phyloP scores from a whole-genome alignment of 352 stramenopile genomes.

The Globisporangium perplexum region DNA sequence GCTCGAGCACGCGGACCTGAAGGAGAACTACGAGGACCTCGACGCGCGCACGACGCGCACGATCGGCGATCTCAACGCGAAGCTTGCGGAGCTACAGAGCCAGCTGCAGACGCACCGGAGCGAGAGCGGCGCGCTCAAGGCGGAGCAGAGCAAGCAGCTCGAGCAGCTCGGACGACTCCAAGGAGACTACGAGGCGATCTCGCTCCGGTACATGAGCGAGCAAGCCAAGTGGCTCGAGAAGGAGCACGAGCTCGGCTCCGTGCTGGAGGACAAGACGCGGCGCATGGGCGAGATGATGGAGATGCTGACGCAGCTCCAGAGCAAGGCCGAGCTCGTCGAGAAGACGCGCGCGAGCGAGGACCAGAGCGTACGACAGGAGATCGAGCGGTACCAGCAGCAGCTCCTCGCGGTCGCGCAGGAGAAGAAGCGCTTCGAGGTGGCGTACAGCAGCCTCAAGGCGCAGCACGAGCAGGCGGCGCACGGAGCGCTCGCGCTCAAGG shows the following conservation, averaged over 20 bases:
- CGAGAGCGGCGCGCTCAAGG: conserved; percentile 13
- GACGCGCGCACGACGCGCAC: conserved; percentile 27
- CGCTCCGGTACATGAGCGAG: conserved; percentile 18
- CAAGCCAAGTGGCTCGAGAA: conserved; percentile 25
- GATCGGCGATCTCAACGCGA: conserved; percentile 28
- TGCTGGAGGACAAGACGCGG: conserved; percentile 42
- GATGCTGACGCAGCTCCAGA: conserved; percentile 49
- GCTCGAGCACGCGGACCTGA: conserved; percentile 44
- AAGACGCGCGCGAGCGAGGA: conserved; percentile 35
- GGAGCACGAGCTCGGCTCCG: conserved; percentile 19
- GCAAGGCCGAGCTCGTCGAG: conserved; percentile 43
- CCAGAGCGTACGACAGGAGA: conserved; percentile 27
- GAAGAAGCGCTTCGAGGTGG: conserved; percentile 34
- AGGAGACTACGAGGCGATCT: conserved; percentile 21
- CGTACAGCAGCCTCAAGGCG: conserved; percentile 13
- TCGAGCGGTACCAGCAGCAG: conserved; percentile 37
- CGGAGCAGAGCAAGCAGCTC: conserved; percentile 13
- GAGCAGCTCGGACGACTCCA: conserved; percentile 15
- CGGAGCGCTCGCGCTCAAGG: conserved; percentile 24
- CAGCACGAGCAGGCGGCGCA: conserved; percentile 26
- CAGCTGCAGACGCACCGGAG: conserved; percentile 16
- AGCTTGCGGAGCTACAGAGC: conserved; percentile 24
- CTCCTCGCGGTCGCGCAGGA: conserved; percentile 21
- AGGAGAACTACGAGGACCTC: conserved; percentile 47
- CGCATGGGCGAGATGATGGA: conserved; percentile 62